Conservation (phyloP, 2,329 filamentous ascomycete genomes). For the Colletotrichum plurivorum region DNA sequence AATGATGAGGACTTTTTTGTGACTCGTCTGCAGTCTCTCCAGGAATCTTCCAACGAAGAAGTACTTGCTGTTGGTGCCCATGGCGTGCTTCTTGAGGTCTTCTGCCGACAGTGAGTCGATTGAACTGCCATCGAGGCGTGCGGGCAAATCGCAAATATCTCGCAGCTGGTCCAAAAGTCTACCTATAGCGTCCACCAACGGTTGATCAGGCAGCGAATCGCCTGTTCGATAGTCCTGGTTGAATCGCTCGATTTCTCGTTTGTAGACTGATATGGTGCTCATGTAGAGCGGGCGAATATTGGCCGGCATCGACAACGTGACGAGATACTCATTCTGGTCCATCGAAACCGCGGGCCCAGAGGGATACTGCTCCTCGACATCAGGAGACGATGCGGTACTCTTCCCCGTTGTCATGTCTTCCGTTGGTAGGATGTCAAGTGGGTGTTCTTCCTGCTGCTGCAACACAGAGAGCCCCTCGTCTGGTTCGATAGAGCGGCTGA, state of each 20-base stretch:
- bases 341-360: slow-evolving; percentile 31
- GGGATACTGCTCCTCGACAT: slow-evolving; percentile 29
- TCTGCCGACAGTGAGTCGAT: slow-evolving; percentile 54
- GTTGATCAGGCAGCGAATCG: slow-evolving; percentile 42
- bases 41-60: slow-evolving; percentile 71
- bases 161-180: slow-evolving; percentile 65
- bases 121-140: slow-evolving; percentile 62
- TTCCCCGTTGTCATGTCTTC: slow-evolving; percentile 25
- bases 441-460: slow-evolving; percentile 23
- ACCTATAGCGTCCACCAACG: slow-evolving; percentile 61
- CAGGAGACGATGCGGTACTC: slow-evolving; percentile 32
- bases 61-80: slow-evolving; percentile 72
- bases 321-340: slow-evolving; percentile 59
- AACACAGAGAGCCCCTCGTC: slow-evolving; percentile 40
- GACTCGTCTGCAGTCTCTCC: slow-evolving; percentile 56
- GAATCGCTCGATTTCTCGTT: slow-evolving; percentile 61
- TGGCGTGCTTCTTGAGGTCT: slow-evolving; percentile 66
- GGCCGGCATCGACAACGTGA: slow-evolving; percentile 71
- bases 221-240: slow-evolving; percentile 43
- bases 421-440: slow-evolving; percentile 26
- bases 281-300: slow-evolving; percentile 67
- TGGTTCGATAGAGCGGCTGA: slow-evolving; percentile 49
- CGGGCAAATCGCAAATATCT: slow-evolving; percentile 71
- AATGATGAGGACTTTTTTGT: slow-evolving; percentile 67
- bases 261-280: slow-evolving; percentile 61